phyloP scores from a whole-genome alignment of 306 rosid genomes.

The barrel medic (Medicago truncatula) region DNA sequence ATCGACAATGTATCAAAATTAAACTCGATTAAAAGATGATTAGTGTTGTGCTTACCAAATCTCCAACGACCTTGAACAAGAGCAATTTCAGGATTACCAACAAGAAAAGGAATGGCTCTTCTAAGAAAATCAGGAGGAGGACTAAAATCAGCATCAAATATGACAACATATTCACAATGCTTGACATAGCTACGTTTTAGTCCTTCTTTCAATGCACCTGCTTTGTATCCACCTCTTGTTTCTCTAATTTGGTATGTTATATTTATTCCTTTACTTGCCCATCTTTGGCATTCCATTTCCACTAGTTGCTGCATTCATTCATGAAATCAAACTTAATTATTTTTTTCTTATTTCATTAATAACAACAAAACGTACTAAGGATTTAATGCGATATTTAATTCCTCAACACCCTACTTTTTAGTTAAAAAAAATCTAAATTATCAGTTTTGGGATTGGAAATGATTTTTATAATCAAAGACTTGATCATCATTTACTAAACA shows the following conservation, averaged over 20 bases:
- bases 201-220: constrained; percentile 95
- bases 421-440: neutral
- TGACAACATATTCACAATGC: constrained; percentile 89
- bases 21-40: neutral
- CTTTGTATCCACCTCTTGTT: constrained; percentile 82
- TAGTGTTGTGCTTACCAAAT: constrained; percentile 64
- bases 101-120: constrained; percentile 90
- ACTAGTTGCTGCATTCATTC: constrained; percentile 78
- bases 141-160: constrained; percentile 92
- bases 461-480: too few relatives aligned
- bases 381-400: neutral
- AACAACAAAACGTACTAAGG: neutral
- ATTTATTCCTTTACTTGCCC: constrained; percentile 94
- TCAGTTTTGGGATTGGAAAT: neutral
- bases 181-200: constrained; percentile 86
- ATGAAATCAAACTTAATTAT: neutral
- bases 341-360: neutral
- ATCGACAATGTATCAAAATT: neutral
- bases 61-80: constrained; percentile 98
- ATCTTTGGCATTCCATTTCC: constrained; percentile 90
- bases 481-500: neutral
- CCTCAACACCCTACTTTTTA: neutral
- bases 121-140: constrained; percentile 91
- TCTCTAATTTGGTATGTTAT: constrained; percentile 92
- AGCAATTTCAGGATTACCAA: constrained; percentile 79